Evolutionary conservation across 495 filamentous ascomycete species (phyloP), one percentile per base, ranked within the genome.

Genomic region (Polyplosphaeria fusca): DNA sequence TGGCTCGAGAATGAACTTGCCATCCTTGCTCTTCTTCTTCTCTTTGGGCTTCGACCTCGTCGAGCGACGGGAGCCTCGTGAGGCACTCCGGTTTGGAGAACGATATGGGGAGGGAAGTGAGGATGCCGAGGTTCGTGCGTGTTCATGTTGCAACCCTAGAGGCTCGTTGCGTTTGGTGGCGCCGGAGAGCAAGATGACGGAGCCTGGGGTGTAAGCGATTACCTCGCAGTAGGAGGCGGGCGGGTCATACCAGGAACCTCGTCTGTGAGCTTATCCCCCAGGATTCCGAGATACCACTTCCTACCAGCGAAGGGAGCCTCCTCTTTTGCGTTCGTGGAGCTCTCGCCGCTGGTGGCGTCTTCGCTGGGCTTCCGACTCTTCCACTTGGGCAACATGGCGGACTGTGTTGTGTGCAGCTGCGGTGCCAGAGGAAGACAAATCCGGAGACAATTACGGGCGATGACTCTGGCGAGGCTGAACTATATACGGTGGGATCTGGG

Each of bases 1-100:
- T 0, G 92, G 92, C 1, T 94, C 86, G 7, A 98, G 74, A 51
- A 98, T 88, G 60, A 96, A 89, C 47, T 82, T 82, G 27, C 92
- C 93, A 70, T 96, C 84, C 16, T 75, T 68, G 5, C 91, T 96
- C 56, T 76, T 84, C 73, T 96, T 96, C 70, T 82, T 82, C 53
- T 76, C 75, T 23, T 71, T 27, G 1, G 44, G 63, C 2, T 70
- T 74, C 5, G 71, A 2, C 43, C 51, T 19, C 49, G 28, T 32
- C 54, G 63, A 52, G 41, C 40, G 16, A 50, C 55, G 25, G 53
- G 61, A 52, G 22, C 54, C 44, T 19, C 46, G 24, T 35, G 69
- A 70, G 47, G 44, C 55, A 61, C 49, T 25, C 67, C 68, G 35
- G 59, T 63, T 67, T n/a, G 68, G 69, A 16, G 68, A 67, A 55